phyloP scores from a whole-genome alignment of 495 filamentous ascomycete species.

The Penicilliopsis zonata region DNA sequence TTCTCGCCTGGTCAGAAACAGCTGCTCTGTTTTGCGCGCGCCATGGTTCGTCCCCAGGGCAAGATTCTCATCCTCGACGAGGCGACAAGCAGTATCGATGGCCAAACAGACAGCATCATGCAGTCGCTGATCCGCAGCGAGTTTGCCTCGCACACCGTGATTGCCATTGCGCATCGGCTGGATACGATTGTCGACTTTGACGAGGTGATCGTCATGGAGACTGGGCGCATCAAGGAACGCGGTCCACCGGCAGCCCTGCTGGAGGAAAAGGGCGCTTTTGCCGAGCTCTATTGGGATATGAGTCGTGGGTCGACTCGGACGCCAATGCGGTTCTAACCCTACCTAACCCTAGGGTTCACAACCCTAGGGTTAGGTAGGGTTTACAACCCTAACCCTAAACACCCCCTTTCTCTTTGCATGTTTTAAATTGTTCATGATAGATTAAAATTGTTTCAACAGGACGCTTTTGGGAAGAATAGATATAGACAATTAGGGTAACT shows the following conservation, averaged over 20 bases:
- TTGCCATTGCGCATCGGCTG: conserved; percentile 53
- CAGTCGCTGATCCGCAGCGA: conserved; percentile 46
- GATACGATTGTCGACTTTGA: conserved; percentile 45
- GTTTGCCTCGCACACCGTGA: conserved; percentile 44
- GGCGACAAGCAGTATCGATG: conserved; percentile 43
- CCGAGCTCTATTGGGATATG: conserved; percentile 4
- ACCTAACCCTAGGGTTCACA: no score
- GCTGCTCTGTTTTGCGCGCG: conserved; percentile 52
- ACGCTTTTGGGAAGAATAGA: no score
- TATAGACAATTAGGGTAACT: no score
- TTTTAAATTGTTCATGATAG: no score
- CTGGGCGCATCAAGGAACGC: conserved; percentile 32
- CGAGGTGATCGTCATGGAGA: conserved; percentile 33
- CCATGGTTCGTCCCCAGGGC: conserved; percentile 33
- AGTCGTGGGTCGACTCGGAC: no score
- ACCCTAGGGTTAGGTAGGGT: no score
- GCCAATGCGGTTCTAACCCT: no score
- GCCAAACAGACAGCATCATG: conserved; percentile 44
- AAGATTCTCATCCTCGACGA: conserved; percentile 41
- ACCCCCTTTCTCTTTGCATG: no score
- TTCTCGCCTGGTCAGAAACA: conserved; percentile 53
- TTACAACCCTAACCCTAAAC: no score
- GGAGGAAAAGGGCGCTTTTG: conserved; percentile 4
- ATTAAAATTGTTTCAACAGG: no score
- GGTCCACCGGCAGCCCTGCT: conserved; percentile 26